phyloP scores from a whole-genome alignment of 805 yeast species.

The Monosporozyma solicola region DNA sequence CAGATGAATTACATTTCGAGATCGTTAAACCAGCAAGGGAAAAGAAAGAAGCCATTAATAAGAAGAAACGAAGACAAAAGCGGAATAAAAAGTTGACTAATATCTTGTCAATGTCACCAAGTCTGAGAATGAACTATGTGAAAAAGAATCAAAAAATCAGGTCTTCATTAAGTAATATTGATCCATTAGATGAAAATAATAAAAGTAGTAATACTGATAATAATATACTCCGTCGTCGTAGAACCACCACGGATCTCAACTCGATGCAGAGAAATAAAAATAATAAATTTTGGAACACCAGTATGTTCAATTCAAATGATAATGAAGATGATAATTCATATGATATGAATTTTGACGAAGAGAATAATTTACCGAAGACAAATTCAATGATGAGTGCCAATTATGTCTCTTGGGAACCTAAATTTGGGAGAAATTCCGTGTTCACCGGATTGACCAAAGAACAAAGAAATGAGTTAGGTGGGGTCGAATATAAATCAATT shows the following conservation, averaged over 20 bases:
- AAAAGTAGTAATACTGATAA: neutral
- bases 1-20: constrained; percentile 3
- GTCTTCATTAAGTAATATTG: neutral
- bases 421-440: constrained; percentile 88
- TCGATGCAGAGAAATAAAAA: neutral
- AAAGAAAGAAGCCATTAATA: neutral
- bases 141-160: neutral
- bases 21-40: constrained; percentile 7
- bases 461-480: constrained; percentile 91
- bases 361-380: neutral
- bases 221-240: neutral
- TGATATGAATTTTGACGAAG: neutral
- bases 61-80: neutral
- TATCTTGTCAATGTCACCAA: neutral
- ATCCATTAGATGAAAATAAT: neutral
- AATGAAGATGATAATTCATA: neutral
- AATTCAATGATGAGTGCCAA: constrained; percentile 29
- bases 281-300: constrained; percentile 9
- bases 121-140: neutral
- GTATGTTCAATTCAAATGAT: constrained; percentile 18
- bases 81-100: neutral
- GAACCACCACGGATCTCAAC: neutral
- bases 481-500: constrained; percentile 88
- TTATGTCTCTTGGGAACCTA: constrained; percentile 83
- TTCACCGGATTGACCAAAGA: constrained; percentile 72